These are phyloP conservation scores for Taiwanofungus camphoratus DNA, from an alignment of 1,284 basidiomycete species.

Conservation along the genomic window DNA sequence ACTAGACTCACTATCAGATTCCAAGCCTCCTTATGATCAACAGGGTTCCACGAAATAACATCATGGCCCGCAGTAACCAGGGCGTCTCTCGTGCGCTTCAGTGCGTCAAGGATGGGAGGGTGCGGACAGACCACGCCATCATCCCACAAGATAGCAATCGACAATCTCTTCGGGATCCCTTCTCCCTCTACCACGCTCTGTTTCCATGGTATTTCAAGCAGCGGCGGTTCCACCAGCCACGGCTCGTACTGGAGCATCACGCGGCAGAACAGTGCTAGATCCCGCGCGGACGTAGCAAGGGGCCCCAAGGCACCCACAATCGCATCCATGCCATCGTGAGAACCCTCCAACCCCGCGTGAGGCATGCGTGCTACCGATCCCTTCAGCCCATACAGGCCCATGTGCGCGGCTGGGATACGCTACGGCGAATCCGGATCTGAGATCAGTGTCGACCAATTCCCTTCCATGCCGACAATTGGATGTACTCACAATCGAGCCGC, in stretches of 20 bases:
- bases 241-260: constrained; percentile 46
- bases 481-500: constrained; percentile 38
- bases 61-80: constrained; percentile 49
- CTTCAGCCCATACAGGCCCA: constrained; percentile 53
- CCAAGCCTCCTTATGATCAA: constrained; percentile 42
- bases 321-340: constrained; percentile 51
- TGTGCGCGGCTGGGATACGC: constrained; percentile 41
- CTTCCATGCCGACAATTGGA: not conserved
- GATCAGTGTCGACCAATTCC: not conserved
- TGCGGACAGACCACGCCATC: constrained; percentile 51
- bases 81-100: constrained; percentile 37
- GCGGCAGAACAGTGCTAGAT: constrained; percentile 46
- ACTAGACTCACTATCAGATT: constrained; percentile 39
- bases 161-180: constrained; percentile 38
- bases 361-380: constrained; percentile 45
- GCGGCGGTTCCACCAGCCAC: constrained; percentile 48
- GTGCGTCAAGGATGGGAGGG: constrained; percentile 44
- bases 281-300: constrained; percentile 44
- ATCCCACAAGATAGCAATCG: constrained; percentile 48
- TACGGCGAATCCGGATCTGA: constrained; percentile 8
- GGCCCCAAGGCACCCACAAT: constrained; percentile 49
- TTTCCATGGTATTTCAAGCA: constrained; percentile 51
- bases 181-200: constrained; percentile 32
- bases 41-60: constrained; percentile 42
- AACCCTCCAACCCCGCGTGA: constrained; percentile 44